Evolutionary conservation across 2,329 filamentous ascomycete genomes (phyloP), one percentile per base, ranked within the genome.

Genomic region (Cladophialophora psammophila): DNA sequence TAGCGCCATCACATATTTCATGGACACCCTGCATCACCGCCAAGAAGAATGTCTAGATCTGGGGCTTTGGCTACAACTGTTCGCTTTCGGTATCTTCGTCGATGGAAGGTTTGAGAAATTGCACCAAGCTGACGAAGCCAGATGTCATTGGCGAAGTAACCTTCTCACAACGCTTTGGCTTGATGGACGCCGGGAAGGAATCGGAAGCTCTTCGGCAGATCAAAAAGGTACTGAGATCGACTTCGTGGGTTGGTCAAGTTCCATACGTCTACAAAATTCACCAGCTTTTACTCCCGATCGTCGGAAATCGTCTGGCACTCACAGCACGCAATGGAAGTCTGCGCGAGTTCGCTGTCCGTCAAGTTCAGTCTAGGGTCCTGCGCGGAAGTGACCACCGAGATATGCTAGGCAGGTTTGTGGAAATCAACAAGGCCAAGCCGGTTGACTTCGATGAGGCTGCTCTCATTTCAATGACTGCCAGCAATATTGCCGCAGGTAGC

Each of bases 231-330:
- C 66, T 80, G 3, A 60, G 66, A 0, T 80, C 76, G 6, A 77
- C 75, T 7, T 60, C 75, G 10, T 80, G 77, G 78, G 71, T 81
- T 6, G 79, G 79, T 6, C 78, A 81, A 35, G 66, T 79, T 1
- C 78, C 80, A 1, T 77, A 72, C 62, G 60, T 75, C 1, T 80
- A 76, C 65, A 75, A 75, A 72, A 60, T 76, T 1, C 75, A 81
- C 65, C 75, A 80, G 64, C 67, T 72, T 18, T 71, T 79, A 6
- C 73, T 71, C 57, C 78, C 78, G 0, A 64, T 76, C n/a, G 74
- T 80, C 45, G 78, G 79, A 1, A 80, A 78, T 63, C 72, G 74
- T 32, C 74, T 80, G 0, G 76, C 72, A 1, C 69, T 79, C 31
- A 76, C 72, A 35, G 75, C 72, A 3, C 75, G 78, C 9, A 76